Evolutionary conservation across 768 basidiomycete genomes (phyloP).

Genomic region (Tylopilus sp.): DNA sequence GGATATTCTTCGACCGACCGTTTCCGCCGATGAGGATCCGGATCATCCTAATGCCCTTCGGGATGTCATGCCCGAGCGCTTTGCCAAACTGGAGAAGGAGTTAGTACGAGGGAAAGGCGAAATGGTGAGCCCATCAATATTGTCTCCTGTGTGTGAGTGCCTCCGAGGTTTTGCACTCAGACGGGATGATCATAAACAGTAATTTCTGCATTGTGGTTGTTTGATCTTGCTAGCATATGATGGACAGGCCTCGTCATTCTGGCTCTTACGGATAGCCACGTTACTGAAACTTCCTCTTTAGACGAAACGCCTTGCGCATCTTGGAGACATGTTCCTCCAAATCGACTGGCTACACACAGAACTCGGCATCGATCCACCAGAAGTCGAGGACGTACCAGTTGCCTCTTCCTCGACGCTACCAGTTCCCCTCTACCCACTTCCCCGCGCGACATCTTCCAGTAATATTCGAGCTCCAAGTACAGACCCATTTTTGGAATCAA

Average conservation of each 20-base stretch:
- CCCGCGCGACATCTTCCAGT: constrained; percentile 45
- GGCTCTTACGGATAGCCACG: background rate
- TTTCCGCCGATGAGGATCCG: constrained; percentile 40
- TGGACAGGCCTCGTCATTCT: background rate
- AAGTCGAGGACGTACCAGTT: constrained; percentile 42
- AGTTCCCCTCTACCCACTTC: constrained; percentile 33
- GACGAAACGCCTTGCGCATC: constrained; percentile 64
- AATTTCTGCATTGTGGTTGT: background rate
- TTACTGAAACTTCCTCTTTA: constrained; percentile 26
- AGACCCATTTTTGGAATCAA: constrained; percentile 28
- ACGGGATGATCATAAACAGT: background rate
- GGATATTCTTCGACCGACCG: constrained; percentile 51
- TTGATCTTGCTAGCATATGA: background rate
- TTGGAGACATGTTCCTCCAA: constrained; percentile 64
- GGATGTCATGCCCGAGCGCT: constrained; percentile 79
- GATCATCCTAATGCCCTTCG: constrained; percentile 41
- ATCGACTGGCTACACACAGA: constrained; percentile 83
- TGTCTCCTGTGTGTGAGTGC: no score
- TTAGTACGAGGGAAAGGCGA: constrained; percentile 83
- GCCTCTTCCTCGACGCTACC: constrained; percentile 40
- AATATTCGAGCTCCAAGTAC: constrained; percentile 10
- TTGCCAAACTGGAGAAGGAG: constrained; percentile 79
- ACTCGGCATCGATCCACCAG: constrained; percentile 68
- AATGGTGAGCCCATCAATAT: constrained; percentile 58
- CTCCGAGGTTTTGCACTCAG: no score